Conservation (phyloP, 495 filamentous ascomycete species). For the Pyronema omphalodes region DNA sequence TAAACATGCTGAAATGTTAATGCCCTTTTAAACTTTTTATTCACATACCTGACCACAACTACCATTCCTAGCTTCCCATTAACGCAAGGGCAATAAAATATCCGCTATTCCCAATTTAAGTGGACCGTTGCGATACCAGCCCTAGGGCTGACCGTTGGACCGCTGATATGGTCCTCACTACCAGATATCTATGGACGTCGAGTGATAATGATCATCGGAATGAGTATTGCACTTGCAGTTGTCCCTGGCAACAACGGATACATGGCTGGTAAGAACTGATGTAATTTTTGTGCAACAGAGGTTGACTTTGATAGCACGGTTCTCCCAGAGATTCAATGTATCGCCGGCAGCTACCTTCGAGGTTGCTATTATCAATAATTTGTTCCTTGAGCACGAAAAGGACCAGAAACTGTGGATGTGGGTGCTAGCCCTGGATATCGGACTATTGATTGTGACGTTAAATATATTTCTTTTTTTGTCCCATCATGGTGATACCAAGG, state of each 20-base stretch:
- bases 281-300: neutral
- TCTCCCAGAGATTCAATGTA: constrained; percentile 45
- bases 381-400: constrained; percentile 44
- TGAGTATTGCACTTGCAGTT: constrained; percentile 33
- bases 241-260: constrained; percentile 33
- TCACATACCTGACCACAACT: constrained; percentile 46
- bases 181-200: constrained; percentile 42
- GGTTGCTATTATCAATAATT: constrained; percentile 37
- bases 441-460: constrained; percentile 37
- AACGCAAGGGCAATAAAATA: constrained; percentile 33
- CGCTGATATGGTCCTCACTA: constrained; percentile 39
- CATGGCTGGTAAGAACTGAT: constrained; percentile 28
- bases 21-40: constrained; percentile 32
- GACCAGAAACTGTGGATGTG: constrained; percentile 45
- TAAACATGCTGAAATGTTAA: neutral
- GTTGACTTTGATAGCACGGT: constrained; percentile 23
- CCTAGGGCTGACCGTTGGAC: constrained; percentile 39
- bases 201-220: constrained; percentile 36
- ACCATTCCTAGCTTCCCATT: constrained; percentile 40
- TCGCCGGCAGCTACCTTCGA: constrained; percentile 41
- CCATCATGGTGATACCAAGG: neutral
- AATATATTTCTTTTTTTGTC: constrained; percentile 14
- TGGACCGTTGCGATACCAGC: constrained; percentile 48
- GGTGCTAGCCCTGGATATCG: constrained; percentile 41
- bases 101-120: constrained; percentile 36